Conservation (phyloP, 2,329 filamentous ascomycete species). For the Lachnellula occidentalis region DNA sequence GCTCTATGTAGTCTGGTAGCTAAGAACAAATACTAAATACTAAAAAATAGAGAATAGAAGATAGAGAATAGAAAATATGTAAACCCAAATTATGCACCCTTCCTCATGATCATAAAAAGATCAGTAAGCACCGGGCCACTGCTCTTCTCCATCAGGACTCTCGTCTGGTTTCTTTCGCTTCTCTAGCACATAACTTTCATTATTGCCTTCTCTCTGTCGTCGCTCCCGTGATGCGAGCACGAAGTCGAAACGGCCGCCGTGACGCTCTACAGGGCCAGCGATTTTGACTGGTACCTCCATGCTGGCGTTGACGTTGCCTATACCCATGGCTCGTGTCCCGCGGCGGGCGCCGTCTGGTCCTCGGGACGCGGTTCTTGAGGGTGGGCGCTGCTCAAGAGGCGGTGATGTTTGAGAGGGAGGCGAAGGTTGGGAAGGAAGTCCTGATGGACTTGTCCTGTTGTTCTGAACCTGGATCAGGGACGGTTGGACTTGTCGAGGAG, state of each 20-base stretch:
- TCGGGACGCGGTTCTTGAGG: background rate
- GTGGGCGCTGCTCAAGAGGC: background rate
- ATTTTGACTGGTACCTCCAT: conserved; percentile 3
- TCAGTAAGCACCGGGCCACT: conserved; percentile 22
- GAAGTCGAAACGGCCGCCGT: conserved; percentile 8
- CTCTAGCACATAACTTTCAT: background rate
- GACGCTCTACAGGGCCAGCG: conserved; percentile 2
- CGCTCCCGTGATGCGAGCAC: conserved; percentile 10
- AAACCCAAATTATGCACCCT: background rate
- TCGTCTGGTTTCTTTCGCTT: conserved; percentile 1
- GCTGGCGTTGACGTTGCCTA: conserved; percentile 6
- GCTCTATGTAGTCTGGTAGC: no score
- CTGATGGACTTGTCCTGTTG: background rate
- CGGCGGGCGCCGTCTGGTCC: background rate
- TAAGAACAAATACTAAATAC: no score
- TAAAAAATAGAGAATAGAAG: background rate
- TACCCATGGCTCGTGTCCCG: background rate
- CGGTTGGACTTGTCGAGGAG: background rate
- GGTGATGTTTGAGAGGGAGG: background rate
- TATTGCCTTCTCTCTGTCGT: conserved; percentile 1
- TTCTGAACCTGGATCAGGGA: background rate
- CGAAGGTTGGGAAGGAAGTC: background rate
- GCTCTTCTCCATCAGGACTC: conserved; percentile 20
- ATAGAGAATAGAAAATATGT: background rate
- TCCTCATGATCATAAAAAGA: background rate